These are phyloP conservation scores for Penicillium sp. DNA, from an alignment of 2,329 filamentous ascomycete species.

Conservation along the genomic window DNA sequence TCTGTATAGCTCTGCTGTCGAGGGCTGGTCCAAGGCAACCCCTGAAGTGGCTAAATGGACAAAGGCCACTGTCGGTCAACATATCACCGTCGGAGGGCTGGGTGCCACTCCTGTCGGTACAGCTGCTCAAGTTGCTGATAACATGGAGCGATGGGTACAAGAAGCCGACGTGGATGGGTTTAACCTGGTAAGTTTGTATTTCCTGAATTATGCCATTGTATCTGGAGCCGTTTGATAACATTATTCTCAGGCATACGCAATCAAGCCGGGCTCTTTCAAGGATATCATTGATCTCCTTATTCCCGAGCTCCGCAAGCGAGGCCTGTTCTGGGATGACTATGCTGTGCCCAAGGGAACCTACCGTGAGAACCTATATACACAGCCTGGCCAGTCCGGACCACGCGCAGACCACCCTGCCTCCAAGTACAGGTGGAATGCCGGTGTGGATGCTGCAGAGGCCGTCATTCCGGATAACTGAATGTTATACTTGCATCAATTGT, in stretches of 20 bases:
- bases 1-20: conserved; percentile 40
- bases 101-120: conserved; percentile 59
- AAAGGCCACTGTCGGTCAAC: conserved; percentile 59
- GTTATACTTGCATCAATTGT: too few relatives aligned
- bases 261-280: conserved; percentile 60
- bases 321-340: conserved; percentile 38
- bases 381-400: conserved; percentile 28
- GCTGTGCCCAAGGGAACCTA: conserved; percentile 31
- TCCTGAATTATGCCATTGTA: not conserved
- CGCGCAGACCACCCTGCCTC: conserved; percentile 30
- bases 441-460: conserved; percentile 27
- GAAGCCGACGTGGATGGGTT: conserved; percentile 67
- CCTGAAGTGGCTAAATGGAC: conserved; percentile 61
- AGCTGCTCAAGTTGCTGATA: conserved; percentile 56
- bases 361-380: conserved; percentile 33
- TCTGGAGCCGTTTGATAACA: conserved; percentile 1
- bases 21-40: conserved; percentile 47
- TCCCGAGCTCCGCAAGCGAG: conserved; percentile 54
- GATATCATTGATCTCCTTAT: conserved; percentile 59
- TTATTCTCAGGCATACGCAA: conserved; percentile 47
- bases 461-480: conserved; percentile 20
- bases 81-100: conserved; percentile 60
- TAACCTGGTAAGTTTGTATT: conserved; percentile 51
- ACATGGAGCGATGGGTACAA: conserved; percentile 57
- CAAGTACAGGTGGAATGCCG: conserved; percentile 33